phyloP scores from a whole-genome alignment of 441 rosid genomes.

The Populus hybrid region DNA sequence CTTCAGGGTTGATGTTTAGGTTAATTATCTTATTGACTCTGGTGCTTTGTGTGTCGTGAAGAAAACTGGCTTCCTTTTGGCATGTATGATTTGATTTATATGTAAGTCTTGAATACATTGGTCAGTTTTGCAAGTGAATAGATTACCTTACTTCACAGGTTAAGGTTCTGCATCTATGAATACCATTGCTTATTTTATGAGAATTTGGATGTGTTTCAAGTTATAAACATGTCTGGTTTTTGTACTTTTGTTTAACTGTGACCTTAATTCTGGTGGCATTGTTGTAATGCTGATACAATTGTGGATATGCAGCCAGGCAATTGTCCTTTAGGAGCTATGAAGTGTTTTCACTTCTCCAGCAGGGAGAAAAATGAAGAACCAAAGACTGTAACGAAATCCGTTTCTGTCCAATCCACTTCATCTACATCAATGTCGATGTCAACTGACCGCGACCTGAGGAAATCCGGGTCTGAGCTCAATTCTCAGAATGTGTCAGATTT shows the following conservation, averaged over 20 bases:
- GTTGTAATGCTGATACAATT: constrained; percentile 4
- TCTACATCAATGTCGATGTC: constrained; percentile 37
- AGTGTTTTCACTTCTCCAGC: constrained; percentile 50
- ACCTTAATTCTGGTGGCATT: not conserved
- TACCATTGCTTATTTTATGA: not conserved
- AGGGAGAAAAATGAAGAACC: constrained; percentile 46
- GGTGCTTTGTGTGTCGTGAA: not conserved
- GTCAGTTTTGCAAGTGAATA: not conserved
- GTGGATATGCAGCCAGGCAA: constrained; percentile 30
- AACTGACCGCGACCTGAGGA: constrained; percentile 41
- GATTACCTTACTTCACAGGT: not conserved
- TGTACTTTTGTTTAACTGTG: not conserved
- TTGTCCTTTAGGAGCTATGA: constrained; percentile 41
- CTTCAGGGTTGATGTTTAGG: not conserved
- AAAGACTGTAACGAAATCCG: constrained; percentile 40
- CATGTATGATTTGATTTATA: not conserved
- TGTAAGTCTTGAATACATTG: not conserved
- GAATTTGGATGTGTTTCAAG: not conserved
- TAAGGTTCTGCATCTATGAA: not conserved
- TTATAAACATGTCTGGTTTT: not conserved
- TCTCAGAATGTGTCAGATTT: constrained; percentile 60
- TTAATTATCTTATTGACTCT: not conserved
- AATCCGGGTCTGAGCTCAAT: constrained; percentile 65
- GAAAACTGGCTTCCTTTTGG: not conserved
- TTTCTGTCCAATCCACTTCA: constrained; percentile 36